A percentile compares a stretch with the other conserved stretches of the same genome.
phyloP scores from a whole-genome alignment of 208 protist genomes.

The Crithidia bombi region DNA sequence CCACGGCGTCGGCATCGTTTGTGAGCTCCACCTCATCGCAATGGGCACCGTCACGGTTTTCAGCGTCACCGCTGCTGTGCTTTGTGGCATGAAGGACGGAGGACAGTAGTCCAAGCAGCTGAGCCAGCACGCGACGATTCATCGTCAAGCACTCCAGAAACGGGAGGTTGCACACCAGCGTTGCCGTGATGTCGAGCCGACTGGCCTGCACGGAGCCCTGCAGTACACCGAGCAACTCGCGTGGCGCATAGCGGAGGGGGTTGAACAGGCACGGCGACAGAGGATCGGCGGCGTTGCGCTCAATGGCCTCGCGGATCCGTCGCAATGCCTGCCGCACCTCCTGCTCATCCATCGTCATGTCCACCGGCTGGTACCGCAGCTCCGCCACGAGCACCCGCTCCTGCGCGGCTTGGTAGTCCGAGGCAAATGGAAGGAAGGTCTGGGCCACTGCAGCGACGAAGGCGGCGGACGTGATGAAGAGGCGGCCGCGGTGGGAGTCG shows the following conservation, averaged over 20 bases:
- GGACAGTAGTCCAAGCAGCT: slow-evolving; percentile 54
- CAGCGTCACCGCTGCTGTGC: not conserved
- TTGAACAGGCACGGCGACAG: slow-evolving; percentile 40
- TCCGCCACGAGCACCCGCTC: slow-evolving; percentile 66
- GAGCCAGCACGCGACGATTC: slow-evolving; percentile 43
- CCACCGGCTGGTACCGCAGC: slow-evolving; percentile 61
- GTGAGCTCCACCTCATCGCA: not conserved
- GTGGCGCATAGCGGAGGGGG: slow-evolving; percentile 56
- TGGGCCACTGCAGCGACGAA: slow-evolving; percentile 62
- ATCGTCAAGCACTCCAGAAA: slow-evolving; percentile 71
- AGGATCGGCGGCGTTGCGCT: slow-evolving; percentile 30
- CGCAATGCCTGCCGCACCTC: slow-evolving; percentile 43
- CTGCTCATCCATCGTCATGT: slow-evolving; percentile 25
- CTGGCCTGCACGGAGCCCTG: slow-evolving; percentile 58
- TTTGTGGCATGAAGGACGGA: slow-evolving; percentile 25
- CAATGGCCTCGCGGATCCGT: slow-evolving; percentile 50
- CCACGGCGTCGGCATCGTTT: not conserved
- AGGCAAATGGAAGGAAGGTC: slow-evolving; percentile 47
- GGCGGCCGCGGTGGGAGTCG: slow-evolving; percentile 36
- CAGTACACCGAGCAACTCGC: slow-evolving; percentile 71
- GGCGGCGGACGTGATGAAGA: slow-evolving; percentile 51
- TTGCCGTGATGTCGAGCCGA: slow-evolving; percentile 53
- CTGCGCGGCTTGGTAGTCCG: slow-evolving; percentile 50
- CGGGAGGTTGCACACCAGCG: slow-evolving; percentile 61
- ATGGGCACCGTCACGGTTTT: not conserved